phyloP scores from a whole-genome alignment of 306 rosid genomes.

The Vigna angularis region DNA sequence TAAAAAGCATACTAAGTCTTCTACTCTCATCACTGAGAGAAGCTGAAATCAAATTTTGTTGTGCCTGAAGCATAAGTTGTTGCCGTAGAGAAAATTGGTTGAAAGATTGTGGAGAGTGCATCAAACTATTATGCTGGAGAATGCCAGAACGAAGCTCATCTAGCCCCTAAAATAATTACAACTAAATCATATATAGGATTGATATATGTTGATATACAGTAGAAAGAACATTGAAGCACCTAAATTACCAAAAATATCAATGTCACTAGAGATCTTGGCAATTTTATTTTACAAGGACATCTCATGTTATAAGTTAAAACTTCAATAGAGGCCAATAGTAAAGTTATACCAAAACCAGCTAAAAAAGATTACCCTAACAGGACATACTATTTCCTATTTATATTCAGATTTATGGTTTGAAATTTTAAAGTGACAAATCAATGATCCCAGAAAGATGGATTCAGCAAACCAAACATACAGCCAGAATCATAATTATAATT shows the following conservation, averaged over 20 bases:
- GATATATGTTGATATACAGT: neutral
- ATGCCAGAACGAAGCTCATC: constrained; percentile 61
- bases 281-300: constrained; percentile 23
- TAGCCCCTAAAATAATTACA: constrained; percentile 58
- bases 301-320: constrained; percentile 9
- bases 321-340: neutral
- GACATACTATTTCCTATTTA: constrained; percentile 8
- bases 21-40: constrained; percentile 56
- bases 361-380: constrained; percentile 14
- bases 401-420: neutral
- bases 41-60: constrained; percentile 57
- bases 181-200: constrained; percentile 34
- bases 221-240: constrained; percentile 35
- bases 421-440: constrained; percentile 25
- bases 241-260: constrained; percentile 24
- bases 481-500: constrained; percentile 14
- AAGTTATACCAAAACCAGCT: neutral
- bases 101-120: constrained; percentile 61
- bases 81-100: constrained; percentile 62
- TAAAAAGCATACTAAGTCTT: constrained; percentile 49
- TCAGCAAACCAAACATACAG: neutral
- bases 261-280: constrained; percentile 2
- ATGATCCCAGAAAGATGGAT: constrained; percentile 24
- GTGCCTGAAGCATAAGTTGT: constrained; percentile 62
- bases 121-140: constrained; percentile 56